phyloP scores from a whole-genome alignment of 441 rosid species.

The Mallotus japonicus region DNA sequence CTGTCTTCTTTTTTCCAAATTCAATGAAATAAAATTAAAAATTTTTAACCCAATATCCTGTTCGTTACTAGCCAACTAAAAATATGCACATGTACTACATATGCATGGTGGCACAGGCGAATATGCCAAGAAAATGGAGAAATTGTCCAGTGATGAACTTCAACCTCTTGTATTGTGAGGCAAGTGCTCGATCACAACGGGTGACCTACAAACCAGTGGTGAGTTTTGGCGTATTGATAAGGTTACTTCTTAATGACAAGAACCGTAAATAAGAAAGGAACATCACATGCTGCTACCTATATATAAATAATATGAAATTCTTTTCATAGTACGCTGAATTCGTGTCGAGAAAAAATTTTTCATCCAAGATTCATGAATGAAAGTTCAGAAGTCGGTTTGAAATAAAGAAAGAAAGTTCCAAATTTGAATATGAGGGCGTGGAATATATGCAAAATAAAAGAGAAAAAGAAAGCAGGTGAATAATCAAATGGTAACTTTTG shows the following conservation, averaged over 20 bases:
- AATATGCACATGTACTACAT: not conserved
- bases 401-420: not conserved
- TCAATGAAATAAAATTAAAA: not conserved
- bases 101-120: not conserved
- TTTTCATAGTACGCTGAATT: too few relatives aligned
- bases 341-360: not conserved
- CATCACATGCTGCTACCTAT: too few relatives aligned
- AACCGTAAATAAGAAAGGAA: too few relatives aligned
- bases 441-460: conserved; percentile 5
- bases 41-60: too few relatives aligned
- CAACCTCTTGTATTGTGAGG: not conserved
- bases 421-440: not conserved
- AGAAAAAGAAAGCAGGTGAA: too few relatives aligned
- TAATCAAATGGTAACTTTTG: too few relatives aligned
- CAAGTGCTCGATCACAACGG: too few relatives aligned
- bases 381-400: not conserved
- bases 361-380: not conserved
- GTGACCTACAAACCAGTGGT: too few relatives aligned
- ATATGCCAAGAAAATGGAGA: not conserved
- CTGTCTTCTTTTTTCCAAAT: not conserved
- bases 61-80: not conserved
- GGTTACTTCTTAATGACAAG: too few relatives aligned
- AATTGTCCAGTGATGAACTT: not conserved
- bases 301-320: too few relatives aligned
- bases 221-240: too few relatives aligned